Conservation (phyloP, 2,329 filamentous ascomycete genomes). For the Aspergillus phoenicis region DNA sequence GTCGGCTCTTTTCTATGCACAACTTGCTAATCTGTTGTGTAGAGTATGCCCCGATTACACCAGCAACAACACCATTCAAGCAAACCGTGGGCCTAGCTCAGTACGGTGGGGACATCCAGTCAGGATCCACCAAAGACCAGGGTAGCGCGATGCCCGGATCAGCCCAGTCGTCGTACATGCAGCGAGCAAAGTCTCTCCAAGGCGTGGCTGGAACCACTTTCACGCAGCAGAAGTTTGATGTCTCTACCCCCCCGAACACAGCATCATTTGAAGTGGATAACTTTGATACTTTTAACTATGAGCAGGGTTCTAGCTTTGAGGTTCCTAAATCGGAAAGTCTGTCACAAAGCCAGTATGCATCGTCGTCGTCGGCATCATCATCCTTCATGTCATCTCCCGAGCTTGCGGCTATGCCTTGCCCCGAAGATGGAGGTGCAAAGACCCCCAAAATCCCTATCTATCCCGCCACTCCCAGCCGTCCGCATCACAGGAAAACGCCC, state of each 20-base stretch:
- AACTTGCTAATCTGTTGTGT: constrained; percentile 24
- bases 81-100: constrained; percentile 41
- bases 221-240: constrained; percentile 44
- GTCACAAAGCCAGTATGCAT: constrained; percentile 46
- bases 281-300: constrained; percentile 60
- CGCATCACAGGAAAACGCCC: constrained; percentile 24
- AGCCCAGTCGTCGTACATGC: constrained; percentile 44
- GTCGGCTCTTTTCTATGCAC: not conserved
- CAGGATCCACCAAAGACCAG: constrained; percentile 44
- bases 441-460: constrained; percentile 35
- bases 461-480: constrained; percentile 29
- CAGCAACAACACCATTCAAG: constrained; percentile 63
- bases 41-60: constrained; percentile 69
- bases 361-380: constrained; percentile 49
- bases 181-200: constrained; percentile 50
- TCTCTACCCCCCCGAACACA: constrained; percentile 61
- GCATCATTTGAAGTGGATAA: constrained; percentile 48
- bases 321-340: constrained; percentile 27
- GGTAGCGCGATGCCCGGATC: constrained; percentile 36
- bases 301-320: constrained; percentile 40
- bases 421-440: constrained; percentile 24
- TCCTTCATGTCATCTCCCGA: constrained; percentile 57
- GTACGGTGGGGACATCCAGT: constrained; percentile 42
- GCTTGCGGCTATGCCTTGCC: constrained; percentile 48
- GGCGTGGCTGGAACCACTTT: constrained; percentile 43